Conservation (phyloP, 2,329 filamentous ascomycete species). For the Gliomastix tumulicola region DNA sequence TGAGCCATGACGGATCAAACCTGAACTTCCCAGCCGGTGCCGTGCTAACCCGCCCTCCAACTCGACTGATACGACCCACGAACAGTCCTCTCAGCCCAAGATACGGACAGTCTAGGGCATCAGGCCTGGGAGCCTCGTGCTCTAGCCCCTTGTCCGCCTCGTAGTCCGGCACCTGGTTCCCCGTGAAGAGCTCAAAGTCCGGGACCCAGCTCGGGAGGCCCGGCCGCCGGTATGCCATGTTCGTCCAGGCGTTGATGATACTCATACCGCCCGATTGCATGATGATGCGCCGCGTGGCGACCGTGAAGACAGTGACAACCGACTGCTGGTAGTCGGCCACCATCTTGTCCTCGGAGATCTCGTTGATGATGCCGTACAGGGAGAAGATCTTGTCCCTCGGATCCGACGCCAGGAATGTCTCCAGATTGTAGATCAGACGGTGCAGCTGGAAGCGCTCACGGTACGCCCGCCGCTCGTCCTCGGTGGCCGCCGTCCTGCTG, state of each 20-base stretch:
- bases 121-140: constrained; percentile 3
- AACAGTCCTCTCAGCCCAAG: no score
- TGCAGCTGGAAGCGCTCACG: constrained; percentile 8
- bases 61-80: no score
- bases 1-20: constrained; percentile 13
- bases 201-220: constrained; percentile 14
- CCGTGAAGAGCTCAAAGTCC: constrained; percentile 7
- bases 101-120: no score
- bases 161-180: not conserved
- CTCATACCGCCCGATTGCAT: no score
- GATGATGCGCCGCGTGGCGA: constrained; percentile 12
- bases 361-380: constrained; percentile 13
- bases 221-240: not conserved
- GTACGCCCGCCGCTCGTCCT: constrained; percentile 3
- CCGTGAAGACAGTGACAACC: constrained; percentile 11
- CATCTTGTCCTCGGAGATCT: constrained; percentile 7
- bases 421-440: constrained; percentile 10
- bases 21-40: constrained; percentile 9
- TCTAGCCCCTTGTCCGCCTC: constrained; percentile 11
- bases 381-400: constrained; percentile 16
- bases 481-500: constrained; percentile 1
- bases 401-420: constrained; percentile 15
- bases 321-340: constrained; percentile 12
- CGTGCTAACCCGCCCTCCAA: constrained; percentile 7
- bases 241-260: no score